These are phyloP conservation scores for Fusarium longipes DNA, from an alignment of 2,329 filamentous ascomycete genomes.

Conservation along the genomic window DNA sequence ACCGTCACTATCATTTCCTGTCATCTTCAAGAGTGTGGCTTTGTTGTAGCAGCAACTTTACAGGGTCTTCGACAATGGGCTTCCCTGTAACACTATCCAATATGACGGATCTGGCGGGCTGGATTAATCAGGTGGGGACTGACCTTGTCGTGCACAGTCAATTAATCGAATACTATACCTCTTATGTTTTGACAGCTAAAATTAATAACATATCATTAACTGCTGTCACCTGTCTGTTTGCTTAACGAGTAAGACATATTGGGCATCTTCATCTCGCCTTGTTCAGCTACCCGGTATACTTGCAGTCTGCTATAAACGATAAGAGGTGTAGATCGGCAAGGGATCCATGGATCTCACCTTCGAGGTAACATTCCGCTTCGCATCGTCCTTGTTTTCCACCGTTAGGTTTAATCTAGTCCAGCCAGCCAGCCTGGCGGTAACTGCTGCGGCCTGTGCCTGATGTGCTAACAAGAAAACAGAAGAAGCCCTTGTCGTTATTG, in stretches of 20 bases:
- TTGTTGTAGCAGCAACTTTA: background rate
- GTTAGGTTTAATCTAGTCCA: slow-evolving; percentile 15
- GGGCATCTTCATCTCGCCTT: slow-evolving; percentile 27
- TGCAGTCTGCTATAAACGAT: slow-evolving; percentile 12
- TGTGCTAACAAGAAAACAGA: background rate
- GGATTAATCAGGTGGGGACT: slow-evolving; percentile 19
- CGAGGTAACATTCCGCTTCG: slow-evolving; percentile 35
- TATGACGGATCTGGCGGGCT: slow-evolving; percentile 28
- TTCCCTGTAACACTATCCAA: slow-evolving; percentile 9
- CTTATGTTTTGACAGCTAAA: slow-evolving; percentile 5
- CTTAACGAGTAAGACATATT: slow-evolving; percentile 28
- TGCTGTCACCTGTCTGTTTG: background rate
- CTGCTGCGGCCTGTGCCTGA: slow-evolving; percentile 5
- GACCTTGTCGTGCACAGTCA: background rate
- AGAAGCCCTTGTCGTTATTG: slow-evolving; percentile 19
- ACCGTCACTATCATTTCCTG: slow-evolving; percentile 5
- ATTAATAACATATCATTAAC: background rate
- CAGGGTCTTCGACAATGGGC: slow-evolving; percentile 10
- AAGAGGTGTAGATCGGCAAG: slow-evolving; percentile 28
- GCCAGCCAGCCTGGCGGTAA: slow-evolving; percentile 38
- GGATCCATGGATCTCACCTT: slow-evolving; percentile 36
- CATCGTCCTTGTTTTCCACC: slow-evolving; percentile 25
- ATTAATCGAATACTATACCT: background rate
- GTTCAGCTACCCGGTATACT: slow-evolving; percentile 15
- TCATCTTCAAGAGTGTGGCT: background rate